Percentiles rank a stretch among this genome's conserved stretches.
Conservation (phyloP, 495 filamentous ascomycete species). For the Lophiotrema nucula region DNA sequence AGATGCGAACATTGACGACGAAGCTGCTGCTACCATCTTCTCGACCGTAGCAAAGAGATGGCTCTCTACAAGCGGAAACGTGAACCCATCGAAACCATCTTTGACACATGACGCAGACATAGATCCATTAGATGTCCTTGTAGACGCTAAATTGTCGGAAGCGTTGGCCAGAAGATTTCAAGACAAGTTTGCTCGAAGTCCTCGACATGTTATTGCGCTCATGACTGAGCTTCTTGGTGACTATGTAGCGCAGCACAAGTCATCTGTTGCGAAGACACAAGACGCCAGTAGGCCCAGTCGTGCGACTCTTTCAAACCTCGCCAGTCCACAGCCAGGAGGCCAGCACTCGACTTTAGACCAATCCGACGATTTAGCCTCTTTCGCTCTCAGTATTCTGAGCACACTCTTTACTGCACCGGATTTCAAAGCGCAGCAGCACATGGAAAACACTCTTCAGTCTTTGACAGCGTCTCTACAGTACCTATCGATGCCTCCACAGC, state of each 20-base stretch:
- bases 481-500: slow-evolving; percentile 3
- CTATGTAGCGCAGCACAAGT: slow-evolving; percentile 39
- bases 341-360: slow-evolving; percentile 5
- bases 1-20: slow-evolving; percentile 52
- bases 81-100: not conserved
- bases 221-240: slow-evolving; percentile 56
- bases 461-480: slow-evolving; percentile 16
- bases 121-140: slow-evolving; percentile 50
- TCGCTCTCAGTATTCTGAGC: slow-evolving; percentile 30
- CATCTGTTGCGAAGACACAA: slow-evolving; percentile 19
- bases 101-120: slow-evolving; percentile 34
- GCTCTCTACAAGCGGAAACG: slow-evolving; percentile 44
- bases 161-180: slow-evolving; percentile 65
- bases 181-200: slow-evolving; percentile 64
- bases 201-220: slow-evolving; percentile 61
- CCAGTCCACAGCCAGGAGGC: not conserved
- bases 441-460: not conserved
- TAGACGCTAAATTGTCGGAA: slow-evolving; percentile 63
- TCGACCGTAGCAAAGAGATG: slow-evolving; percentile 62
- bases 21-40: slow-evolving; percentile 61
- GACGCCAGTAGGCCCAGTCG: slow-evolving; percentile 13
- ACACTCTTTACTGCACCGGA: slow-evolving; percentile 24
- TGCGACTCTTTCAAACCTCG: slow-evolving; percentile 13
- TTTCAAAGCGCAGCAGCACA: slow-evolving; percentile 11
- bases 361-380: slow-evolving; percentile 28